Evolutionary conservation across 2,329 filamentous ascomycete genomes (phyloP), one percentile per base, ranked within the genome.

Genomic region (Xylaria sp.): DNA sequence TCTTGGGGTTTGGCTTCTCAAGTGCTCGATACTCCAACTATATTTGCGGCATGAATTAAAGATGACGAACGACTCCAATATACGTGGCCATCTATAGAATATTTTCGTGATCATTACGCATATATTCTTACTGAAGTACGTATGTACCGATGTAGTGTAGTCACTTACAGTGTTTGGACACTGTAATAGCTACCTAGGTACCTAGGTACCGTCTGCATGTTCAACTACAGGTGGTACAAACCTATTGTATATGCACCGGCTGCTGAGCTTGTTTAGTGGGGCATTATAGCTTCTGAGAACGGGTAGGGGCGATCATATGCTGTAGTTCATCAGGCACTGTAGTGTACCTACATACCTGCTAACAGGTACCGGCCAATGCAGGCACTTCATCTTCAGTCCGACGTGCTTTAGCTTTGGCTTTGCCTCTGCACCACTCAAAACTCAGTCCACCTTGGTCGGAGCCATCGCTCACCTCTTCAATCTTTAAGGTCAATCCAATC

Each of bases 261-360:
- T 47, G 34, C 27, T 54, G 21, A 68, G 62, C 66, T 69, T 70
- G 59, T 70, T 70, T 64, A 60, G 59, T 65, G 68, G 68, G 66
- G 54, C 48, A 42, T 17, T 7, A n/a, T n/a, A 62, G 53, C 45
- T 55, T 17, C 14, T 36, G 34, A 17, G 12, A 14, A 42, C 39
- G 39, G 39, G 39, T 42, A 42, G 12, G 12, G 39, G 39, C 39
- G 39, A 42, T 42, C 39, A 42, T 27, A 27, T 27, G 24, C 24
- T 27, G 24, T 42, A 42, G 39, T 42, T 42, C 39, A 2, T 17
- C 39, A 4, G 2, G 39, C 39, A 42, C 34, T 50, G 30, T 19
- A 60, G 8, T 3, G 45, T 47, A 59, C 24, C 24, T 21, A 51
- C 24, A n/a, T 21, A 51, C 42, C 9, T 48, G 3, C 19, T 4